Evolutionary conservation across 2,329 filamentous ascomycete species (phyloP).

Genomic region (Blastomyces silverae): DNA sequence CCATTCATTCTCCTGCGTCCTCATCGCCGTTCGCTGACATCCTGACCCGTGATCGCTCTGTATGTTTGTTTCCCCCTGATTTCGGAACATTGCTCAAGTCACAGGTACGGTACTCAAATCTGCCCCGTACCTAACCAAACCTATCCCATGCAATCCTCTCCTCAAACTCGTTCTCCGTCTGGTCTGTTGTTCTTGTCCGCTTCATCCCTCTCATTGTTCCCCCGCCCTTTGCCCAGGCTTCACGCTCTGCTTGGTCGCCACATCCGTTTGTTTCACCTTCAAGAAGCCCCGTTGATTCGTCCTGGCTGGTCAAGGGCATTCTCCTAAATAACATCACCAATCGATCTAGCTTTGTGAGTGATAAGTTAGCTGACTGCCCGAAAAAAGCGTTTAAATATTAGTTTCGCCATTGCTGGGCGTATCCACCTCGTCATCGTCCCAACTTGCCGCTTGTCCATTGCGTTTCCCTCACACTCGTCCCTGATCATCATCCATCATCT

Average conservation of each 20-base stretch:
- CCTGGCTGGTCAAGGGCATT: not conserved
- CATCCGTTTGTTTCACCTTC: slow-evolving; percentile 6
- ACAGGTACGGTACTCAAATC: not conserved
- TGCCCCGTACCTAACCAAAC: not conserved
- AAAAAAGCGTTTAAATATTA: not conserved
- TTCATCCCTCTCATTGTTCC: not conserved
- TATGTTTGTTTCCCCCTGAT: not conserved
- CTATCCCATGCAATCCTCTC: not conserved
- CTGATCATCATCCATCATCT: not conserved
- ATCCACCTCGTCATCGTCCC: slow-evolving; percentile 8
- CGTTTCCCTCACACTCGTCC: not conserved
- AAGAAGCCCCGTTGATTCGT: not conserved
- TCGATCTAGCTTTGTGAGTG: not conserved
- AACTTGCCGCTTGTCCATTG: not conserved
- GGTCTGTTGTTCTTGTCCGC: not conserved
- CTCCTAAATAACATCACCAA: slow-evolving; percentile 1
- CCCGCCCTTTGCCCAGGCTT: not conserved
- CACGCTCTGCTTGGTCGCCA: slow-evolving; percentile 1
- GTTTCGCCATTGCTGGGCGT: not conserved
- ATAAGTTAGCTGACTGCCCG: not conserved
- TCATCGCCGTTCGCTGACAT: not conserved
- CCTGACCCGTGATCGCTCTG: not conserved
- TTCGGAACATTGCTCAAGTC: not conserved
- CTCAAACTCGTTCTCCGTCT: not conserved
- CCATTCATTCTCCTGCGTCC: no score